Conservation (phyloP, 202 grass and related monocot genomes). For the Setaria viridis region DNA sequence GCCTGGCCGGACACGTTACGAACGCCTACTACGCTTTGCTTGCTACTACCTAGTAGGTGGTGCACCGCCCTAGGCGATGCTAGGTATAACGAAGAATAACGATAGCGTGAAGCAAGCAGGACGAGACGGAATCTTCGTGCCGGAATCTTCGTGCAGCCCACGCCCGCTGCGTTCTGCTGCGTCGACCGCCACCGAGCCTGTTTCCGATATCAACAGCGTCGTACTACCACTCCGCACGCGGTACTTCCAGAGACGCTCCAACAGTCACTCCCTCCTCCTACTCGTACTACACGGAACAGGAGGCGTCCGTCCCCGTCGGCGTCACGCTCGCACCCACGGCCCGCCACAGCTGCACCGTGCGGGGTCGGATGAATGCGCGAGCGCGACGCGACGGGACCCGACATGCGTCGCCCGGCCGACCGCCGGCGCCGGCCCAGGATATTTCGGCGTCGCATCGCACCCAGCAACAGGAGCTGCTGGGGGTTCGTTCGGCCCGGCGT, state of each 20-base stretch:
- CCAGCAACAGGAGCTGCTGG: background rate
- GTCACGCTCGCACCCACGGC: background rate
- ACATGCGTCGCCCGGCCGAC: background rate
- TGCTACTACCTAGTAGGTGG: background rate
- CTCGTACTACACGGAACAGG: background rate
- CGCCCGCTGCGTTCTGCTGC: background rate
- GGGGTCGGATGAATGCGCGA: background rate
- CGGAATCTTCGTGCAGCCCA: background rate
- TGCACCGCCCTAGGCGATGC: background rate
- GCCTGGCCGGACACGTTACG: background rate
- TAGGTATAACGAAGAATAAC: background rate
- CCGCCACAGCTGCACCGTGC: background rate
- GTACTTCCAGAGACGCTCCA: background rate
- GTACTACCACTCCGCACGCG: too few relatives aligned
- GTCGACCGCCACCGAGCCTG: background rate
- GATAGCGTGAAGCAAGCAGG: background rate
- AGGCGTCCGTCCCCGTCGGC: background rate
- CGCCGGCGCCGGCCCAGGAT: constrained; percentile 1
- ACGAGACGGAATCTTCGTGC: background rate
- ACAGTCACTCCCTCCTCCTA: too few relatives aligned
- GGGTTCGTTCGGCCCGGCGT: too few relatives aligned
- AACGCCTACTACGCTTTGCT: background rate
- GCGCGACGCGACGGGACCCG: constrained; percentile 7
- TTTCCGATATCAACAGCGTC: background rate
- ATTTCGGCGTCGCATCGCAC: constrained; percentile 20